A percentile compares a stretch with the other conserved stretches of the same genome.
phyloP scores from a whole-genome alignment of 305 asterid genomes.

The Plantago coronopus region DNA sequence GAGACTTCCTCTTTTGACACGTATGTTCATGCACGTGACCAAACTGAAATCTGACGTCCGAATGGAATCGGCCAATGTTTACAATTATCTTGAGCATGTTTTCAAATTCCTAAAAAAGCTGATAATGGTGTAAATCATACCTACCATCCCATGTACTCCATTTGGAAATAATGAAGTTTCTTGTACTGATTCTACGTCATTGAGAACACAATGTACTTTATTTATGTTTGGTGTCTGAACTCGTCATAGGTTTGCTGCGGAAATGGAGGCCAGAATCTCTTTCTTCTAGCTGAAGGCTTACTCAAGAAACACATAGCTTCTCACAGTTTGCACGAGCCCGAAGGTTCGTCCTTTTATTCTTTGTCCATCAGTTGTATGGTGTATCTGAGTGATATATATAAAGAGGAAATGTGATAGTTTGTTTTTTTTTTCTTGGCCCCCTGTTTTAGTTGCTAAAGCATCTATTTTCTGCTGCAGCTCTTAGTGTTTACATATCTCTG shows the following conservation, averaged over 20 bases:
- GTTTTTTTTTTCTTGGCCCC: not conserved
- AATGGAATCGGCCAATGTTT: conserved; percentile 9
- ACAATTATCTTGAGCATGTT: conserved; percentile 10
- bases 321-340: conserved; percentile 92
- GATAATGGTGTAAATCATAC: conserved; percentile 14
- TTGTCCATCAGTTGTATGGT: conserved; percentile 14
- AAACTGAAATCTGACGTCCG: not conserved
- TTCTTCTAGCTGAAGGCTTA: conserved; percentile 85
- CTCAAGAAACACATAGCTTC: conserved; percentile 93
- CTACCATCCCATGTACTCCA: not conserved
- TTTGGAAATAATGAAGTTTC: conserved; percentile 12
- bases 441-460: conserved; percentile 32
- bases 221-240: conserved; percentile 27
- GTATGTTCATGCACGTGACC: not conserved
- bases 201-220: conserved; percentile 5
- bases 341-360: conserved; percentile 49
- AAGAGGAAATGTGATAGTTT: no score
- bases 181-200: conserved; percentile 6
- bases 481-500: conserved; percentile 72
- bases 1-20: not conserved
- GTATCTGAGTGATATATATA: conserved; percentile 18
- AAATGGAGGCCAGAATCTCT: conserved; percentile 74
- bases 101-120: conserved; percentile 4
- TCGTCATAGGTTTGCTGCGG: conserved; percentile 70
- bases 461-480: conserved; percentile 67